Conservation (phyloP, 2,329 filamentous ascomycete species). For the Hypoxylon sp. region DNA sequence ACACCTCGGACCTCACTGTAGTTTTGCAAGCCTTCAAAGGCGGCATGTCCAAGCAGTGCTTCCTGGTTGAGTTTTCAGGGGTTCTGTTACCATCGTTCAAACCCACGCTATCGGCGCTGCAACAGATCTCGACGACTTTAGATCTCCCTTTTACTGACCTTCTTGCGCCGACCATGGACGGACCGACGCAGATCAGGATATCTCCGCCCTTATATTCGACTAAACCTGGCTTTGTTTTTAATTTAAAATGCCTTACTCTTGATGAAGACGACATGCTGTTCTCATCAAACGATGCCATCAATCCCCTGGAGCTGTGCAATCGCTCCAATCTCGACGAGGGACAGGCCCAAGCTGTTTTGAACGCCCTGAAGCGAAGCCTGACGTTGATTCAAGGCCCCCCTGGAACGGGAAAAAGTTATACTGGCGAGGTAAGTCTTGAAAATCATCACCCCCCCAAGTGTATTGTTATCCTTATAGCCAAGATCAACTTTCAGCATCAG, state of each 20-base stretch:
- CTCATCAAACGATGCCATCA: constrained; percentile 24
- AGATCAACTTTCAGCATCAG: too few species aligned
- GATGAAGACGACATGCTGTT: constrained; percentile 37
- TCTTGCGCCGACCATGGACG: constrained; percentile 47
- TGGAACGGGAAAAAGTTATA: constrained; percentile 73
- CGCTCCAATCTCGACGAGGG: constrained; percentile 60
- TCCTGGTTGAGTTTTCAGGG: constrained; percentile 68
- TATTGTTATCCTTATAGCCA: too few species aligned
- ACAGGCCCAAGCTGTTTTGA: constrained; percentile 60
- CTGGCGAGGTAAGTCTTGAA: constrained; percentile 61
- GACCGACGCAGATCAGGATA: constrained; percentile 41
- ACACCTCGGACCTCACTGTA: constrained; percentile 33
- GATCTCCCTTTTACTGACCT: constrained; percentile 60
- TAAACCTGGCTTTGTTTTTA: constrained; percentile 58
- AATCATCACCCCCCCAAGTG: too few species aligned
- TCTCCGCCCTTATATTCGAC: constrained; percentile 61
- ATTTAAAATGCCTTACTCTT: constrained; percentile 48
- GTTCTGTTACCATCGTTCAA: constrained; percentile 66
- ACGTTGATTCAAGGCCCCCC: constrained; percentile 75
- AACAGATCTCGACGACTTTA: constrained; percentile 56
- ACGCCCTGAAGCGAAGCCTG: constrained; percentile 60
- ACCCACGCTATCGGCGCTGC: constrained; percentile 64
- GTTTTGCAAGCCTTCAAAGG: constrained; percentile 44
- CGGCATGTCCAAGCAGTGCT: neutral
- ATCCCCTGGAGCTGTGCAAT: constrained; percentile 39